A percentile compares a stretch with the other conserved stretches of the same genome.
Evolutionary conservation across 345 rosid species (phyloP).

Genomic region (Corymbia maculata): DNA sequence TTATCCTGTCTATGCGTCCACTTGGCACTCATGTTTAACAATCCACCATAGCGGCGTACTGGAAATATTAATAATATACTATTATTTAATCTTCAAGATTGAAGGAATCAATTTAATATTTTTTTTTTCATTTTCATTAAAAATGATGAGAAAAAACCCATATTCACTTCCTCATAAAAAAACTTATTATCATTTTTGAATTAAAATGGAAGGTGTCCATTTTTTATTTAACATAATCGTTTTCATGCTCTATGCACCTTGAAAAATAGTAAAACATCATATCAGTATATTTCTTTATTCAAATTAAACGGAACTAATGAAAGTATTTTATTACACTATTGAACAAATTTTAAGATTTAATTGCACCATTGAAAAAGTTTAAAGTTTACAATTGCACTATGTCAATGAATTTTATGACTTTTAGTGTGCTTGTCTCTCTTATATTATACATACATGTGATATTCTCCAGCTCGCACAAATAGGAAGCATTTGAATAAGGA

Average conservation of each 20-base stretch:
- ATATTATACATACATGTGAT: neutral
- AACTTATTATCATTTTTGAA: too few relatives aligned
- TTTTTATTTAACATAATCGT: too few relatives aligned
- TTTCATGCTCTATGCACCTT: neutral
- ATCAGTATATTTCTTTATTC: neutral
- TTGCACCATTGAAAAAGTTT: neutral
- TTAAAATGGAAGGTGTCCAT: too few relatives aligned
- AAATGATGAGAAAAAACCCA: too few relatives aligned
- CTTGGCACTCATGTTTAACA: too few relatives aligned
- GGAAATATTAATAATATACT: too few relatives aligned
- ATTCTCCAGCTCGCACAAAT: neutral
- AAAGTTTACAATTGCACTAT: neutral
- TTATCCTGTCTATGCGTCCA: neutral
- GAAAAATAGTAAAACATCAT: neutral
- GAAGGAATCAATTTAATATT: too few relatives aligned
- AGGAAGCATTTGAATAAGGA: neutral
- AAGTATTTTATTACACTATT: neutral
- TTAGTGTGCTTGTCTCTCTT: neutral
- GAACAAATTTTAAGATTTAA: neutral
- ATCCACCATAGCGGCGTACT: too few relatives aligned
- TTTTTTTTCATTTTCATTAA: too few relatives aligned
- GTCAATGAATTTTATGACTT: neutral
- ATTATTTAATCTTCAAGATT: too few relatives aligned
- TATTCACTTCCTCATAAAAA: too few relatives aligned
- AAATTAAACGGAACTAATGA: neutral